phyloP scores from a whole-genome alignment of 345 rosid genomes.

The Bretschneidera sinensis region DNA sequence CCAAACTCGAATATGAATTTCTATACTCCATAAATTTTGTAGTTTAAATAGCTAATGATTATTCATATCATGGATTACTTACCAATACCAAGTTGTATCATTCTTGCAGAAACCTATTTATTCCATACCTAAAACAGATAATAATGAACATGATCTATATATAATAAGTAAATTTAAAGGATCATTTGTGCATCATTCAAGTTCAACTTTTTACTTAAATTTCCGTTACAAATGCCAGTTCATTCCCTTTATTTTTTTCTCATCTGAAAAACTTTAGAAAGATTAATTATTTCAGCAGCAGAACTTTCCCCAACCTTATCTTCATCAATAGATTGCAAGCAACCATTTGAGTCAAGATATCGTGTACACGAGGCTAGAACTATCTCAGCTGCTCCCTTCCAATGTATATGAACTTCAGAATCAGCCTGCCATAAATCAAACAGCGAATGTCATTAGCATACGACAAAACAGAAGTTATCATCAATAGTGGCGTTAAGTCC shows the following conservation, averaged over 20 bases:
- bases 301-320: constrained; percentile 45
- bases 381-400: constrained; percentile 99
- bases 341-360: constrained; percentile 65
- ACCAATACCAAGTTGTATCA: not conserved
- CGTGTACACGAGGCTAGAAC: constrained; percentile 76
- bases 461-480: not conserved
- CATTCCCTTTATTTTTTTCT: not conserved
- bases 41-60: not conserved
- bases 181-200: not conserved
- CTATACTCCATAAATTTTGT: no score
- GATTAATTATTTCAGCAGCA: not conserved
- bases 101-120: no score
- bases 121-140: no score
- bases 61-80: not conserved
- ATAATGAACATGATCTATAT: not conserved
- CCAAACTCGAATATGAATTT: no score
- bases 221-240: not conserved
- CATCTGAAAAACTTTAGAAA: no score
- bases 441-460: not conserved
- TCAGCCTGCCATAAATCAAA: constrained; percentile 44
- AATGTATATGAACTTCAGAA: constrained; percentile 74
- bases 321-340: constrained; percentile 47
- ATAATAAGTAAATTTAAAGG: not conserved
- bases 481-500: not conserved
- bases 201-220: not conserved